Evolutionary conservation across 768 basidiomycete genomes (phyloP).

Genomic region (Heimioporus sp.): DNA sequence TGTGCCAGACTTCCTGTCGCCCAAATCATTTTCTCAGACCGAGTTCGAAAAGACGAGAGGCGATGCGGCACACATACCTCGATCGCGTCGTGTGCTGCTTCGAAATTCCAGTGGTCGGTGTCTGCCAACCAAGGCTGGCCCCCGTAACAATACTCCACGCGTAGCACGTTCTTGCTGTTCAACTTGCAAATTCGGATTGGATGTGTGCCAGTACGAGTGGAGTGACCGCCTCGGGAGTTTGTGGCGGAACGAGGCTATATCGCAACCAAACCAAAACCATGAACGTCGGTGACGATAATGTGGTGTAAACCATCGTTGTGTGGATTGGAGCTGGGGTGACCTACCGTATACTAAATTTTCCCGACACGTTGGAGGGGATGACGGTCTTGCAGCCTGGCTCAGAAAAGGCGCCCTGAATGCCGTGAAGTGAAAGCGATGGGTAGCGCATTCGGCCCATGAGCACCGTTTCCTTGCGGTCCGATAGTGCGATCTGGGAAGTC

Average conservation of each 20-base stretch:
- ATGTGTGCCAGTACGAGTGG: slow-evolving; percentile 71
- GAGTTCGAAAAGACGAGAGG: too few species aligned
- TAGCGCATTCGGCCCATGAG: slow-evolving; percentile 94
- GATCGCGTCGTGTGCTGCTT: slow-evolving; percentile 85
- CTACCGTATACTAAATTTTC: slow-evolving; percentile 93
- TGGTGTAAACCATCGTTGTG: neutral
- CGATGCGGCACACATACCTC: slow-evolving; percentile 41
- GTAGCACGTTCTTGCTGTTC: slow-evolving; percentile 78
- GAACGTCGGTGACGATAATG: neutral
- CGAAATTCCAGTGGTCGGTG: slow-evolving; percentile 88
- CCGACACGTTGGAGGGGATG: slow-evolving; percentile 84
- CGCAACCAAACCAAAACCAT: neutral
- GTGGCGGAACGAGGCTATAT: slow-evolving; percentile 75
- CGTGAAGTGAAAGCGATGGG: slow-evolving; percentile 88
- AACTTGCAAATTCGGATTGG: slow-evolving; percentile 77
- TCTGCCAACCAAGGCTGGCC: slow-evolving; percentile 91
- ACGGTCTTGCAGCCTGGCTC: slow-evolving; percentile 86
- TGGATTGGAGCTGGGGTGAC: slow-evolving; percentile 16
- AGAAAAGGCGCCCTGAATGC: slow-evolving; percentile 94
- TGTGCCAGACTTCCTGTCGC: slow-evolving; percentile 49
- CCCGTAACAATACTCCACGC: slow-evolving; percentile 68
- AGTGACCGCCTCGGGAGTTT: slow-evolving; percentile 73
- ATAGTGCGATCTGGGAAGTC: slow-evolving; percentile 53
- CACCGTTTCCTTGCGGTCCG: slow-evolving; percentile 69
- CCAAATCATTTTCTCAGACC: neutral